A percentile compares a stretch with the other conserved stretches of the same genome.
phyloP scores from a whole-genome alignment of 2,329 filamentous ascomycete genomes.

The Diaporthe capsici region DNA sequence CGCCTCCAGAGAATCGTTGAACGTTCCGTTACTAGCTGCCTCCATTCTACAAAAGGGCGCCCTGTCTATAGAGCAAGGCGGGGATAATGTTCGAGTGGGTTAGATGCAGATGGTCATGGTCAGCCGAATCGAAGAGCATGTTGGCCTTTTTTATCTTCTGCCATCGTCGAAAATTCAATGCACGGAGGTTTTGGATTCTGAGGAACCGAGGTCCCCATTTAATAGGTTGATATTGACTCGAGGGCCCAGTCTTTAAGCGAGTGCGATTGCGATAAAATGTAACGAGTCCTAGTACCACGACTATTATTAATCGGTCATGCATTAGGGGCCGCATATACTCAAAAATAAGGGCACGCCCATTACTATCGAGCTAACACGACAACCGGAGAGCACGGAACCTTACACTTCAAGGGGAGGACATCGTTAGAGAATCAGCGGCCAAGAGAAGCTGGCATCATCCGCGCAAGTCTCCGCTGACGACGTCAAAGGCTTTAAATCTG shows the following conservation, averaged over 20 bases:
- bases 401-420: background rate
- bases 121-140: background rate
- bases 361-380: background rate
- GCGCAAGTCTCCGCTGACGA: background rate
- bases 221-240: background rate
- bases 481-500: background rate
- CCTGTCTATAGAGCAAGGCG: background rate
- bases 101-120: background rate
- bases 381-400: background rate
- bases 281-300: background rate
- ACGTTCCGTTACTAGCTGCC: background rate
- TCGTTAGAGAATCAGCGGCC: background rate
- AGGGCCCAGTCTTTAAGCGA: slow-evolving; percentile 30
- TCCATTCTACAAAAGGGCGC: background rate
- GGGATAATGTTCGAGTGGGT: background rate
- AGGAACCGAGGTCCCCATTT: background rate
- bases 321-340: background rate
- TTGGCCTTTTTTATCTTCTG: background rate
- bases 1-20: background rate
- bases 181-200: background rate
- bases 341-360: background rate
- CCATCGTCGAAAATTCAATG: background rate
- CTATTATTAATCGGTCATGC: background rate
- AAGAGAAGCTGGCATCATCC: background rate
- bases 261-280: slow-evolving; percentile 26